Base-by-base conservation (phyloP, 352 stramenopile species). In the Phytophthora quininea region DNA sequence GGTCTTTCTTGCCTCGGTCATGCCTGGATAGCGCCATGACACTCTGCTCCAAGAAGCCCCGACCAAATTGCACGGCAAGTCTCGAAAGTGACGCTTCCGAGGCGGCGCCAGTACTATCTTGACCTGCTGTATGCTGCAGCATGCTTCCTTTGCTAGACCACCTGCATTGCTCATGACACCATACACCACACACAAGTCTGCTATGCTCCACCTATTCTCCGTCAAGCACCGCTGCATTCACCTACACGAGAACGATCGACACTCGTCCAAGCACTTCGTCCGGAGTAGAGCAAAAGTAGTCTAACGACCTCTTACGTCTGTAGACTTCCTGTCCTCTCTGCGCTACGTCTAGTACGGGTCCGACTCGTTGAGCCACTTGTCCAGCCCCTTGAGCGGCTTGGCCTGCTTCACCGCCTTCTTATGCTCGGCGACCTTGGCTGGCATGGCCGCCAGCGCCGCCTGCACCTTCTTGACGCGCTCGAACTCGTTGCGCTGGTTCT, bases 401-500 rank as follows among this genome's bases (percentile, higher is more conserved):
- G 86, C 62, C 55, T 82, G 73, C 74, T 93, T 90, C 45, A 95
- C 53, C 2, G 85, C 79, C 70, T 94, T 94, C 79, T 93, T 93
- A 74, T 96, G 88, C 9, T 94, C 88, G 35, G 82, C 85, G 62
- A 96, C 89, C 83, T 96, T 96, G 69, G 66, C 71, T 33, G 86
- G 86, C 88, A 96, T 96, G 31, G 74, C 76, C n/a, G 64, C 86
- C 52, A 96, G 63, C 58, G 88, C 88, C 54, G 86, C 84, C 67
- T 96, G 88, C 49, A 96, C 78, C 77, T 94, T 96, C 78, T 92
- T 91, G 71, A 94, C 88, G 42, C 86, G 85, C 3, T 96, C 88
- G 66, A 92, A 93, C 61, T 93, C 86, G 61, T 91, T 90, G 65
- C 88, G 86, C 75, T 96, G 67, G 72, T 91, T 79, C 45, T 89